Base-by-base conservation (phyloP, 345 rosid genomes). In the Hevea brasiliensis region DNA sequence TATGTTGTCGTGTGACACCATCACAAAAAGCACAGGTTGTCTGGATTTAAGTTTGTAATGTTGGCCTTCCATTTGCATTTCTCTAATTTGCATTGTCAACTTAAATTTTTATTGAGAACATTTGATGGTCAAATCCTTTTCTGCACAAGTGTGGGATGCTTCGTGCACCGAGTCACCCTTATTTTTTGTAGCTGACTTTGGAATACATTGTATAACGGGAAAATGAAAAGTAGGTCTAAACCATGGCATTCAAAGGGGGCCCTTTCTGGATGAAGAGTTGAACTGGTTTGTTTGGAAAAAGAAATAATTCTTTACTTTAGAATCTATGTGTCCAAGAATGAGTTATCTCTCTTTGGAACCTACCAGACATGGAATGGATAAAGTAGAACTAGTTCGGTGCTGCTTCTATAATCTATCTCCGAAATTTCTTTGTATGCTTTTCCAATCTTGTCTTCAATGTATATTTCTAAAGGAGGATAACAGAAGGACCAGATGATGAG, bases 1-100 rank as follows among this genome's bases (percentile, higher is more conserved):
- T 93, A 74, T 95, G 99, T 83, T 92, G 99, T 67, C 98, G 96
- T 24, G 97, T 93, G 80, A 93, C 98, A 69, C 99, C 98, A 70
- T 92, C 99, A 18, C 99, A 95, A 65, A 95, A 95, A 75, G 99
- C 98, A 47, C 99, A 95, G 99, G 99, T 95, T 74, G 40, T 71
- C 68, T 18, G 48, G 42, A 59, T 68, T 61, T 35, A 73, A 75
- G 21, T 61, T 62, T 72, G 45, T 47, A 20, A 21, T 45, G 23
- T 57, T 53, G 62, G 11, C 41, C 64, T 35, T 64, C 26, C 41
- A 26, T 62, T 47, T 73, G 44, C 45, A 53, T 20, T 13, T 48
- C 7, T 4, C 0, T 21, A 68, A 20, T 47, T 74, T 58, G 76
- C 23, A 8, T 63, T 61, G n/a, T 37, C 47, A 71, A 27, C 14